Evolutionary conservation across 2,329 filamentous ascomycete species (phyloP), one percentile per base, ranked within the genome.

Genomic region (Penicillium concentricum): DNA sequence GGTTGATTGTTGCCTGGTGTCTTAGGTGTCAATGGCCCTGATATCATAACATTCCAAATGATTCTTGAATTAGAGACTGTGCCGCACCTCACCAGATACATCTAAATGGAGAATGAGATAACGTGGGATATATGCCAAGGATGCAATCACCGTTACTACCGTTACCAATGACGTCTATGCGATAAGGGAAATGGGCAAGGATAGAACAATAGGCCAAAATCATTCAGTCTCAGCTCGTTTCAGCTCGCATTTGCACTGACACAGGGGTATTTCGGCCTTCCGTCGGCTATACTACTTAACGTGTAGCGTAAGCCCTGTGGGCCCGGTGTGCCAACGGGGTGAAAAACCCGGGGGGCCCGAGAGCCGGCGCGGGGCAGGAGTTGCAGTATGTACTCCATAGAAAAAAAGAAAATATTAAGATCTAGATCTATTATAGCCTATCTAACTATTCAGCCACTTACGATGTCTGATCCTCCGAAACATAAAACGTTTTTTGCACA

Each of bases 401-500:
- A 13, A 15, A 39, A 7, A 22, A 7, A 16, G 16, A 20, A n/a
- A 13, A 15, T 13, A 30, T 41, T 34, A 18, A 20, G 24, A 13
- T 34, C 15, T 50, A n/a, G 12, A 22, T 55, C 35, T 20, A 43
- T 43, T 42, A 42, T n/a, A 46, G 30, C 34, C 15, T 38, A 37
- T 35, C 26, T 18, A 35, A 26, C 12, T 10, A 54, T 13, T 28
- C 13, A n/a, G 10, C 15, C n/a, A 22, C 5, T n/a, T 35, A 51
- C 3, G 53, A 57, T 12, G 46, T 41, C 9, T 67, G 61, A 59
- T 64, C 63, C 12, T 64, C 65, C 24, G 70, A 70, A 47, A 73
- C 67, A 45, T 66, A 61, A 38, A 73, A 73, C 6, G 70, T 67
- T 56, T 71, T 73, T 37, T 73, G 71, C 24, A 73, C 68, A 61